Percentiles rank a stretch among this genome's conserved stretches.
phyloP scores from a whole-genome alignment of 352 stramenopile species.

The Globisporangium radiosum region DNA sequence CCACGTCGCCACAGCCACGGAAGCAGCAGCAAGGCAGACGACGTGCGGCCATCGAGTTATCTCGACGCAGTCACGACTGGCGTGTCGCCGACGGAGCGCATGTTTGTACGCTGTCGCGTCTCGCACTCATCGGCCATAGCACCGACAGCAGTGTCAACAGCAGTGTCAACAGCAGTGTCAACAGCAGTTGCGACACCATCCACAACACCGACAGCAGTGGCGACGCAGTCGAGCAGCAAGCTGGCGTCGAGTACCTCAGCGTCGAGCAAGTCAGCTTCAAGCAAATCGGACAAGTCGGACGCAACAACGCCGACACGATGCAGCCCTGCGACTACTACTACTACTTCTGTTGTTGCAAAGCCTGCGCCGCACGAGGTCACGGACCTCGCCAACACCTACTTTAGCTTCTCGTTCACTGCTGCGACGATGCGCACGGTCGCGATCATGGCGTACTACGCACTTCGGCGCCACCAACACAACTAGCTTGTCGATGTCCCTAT shows the following conservation, averaged over 20 bases:
- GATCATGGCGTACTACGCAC: constrained; percentile 12
- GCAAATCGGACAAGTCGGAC: not conserved
- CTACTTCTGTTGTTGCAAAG: not conserved
- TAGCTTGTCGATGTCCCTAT: constrained; percentile 8
- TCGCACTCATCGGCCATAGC: not conserved
- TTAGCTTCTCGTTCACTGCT: constrained; percentile 12
- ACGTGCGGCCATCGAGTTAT: not conserved
- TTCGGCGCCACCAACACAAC: constrained; percentile 42
- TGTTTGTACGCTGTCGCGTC: not conserved
- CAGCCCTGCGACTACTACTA: not conserved
- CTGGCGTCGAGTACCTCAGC: not conserved
- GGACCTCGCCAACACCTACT: constrained; percentile 11
- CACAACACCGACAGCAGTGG: not conserved
- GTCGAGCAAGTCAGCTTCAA: not conserved
- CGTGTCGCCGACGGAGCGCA: not conserved
- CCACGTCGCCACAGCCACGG: not conserved
- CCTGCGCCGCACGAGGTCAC: constrained; percentile 4
- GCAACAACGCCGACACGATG: not conserved
- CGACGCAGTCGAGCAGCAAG: not conserved
- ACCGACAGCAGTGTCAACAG: not conserved
- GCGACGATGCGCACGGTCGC: constrained; percentile 14
- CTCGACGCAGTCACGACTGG: not conserved
- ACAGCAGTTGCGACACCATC: not conserved
- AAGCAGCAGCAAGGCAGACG: constrained; percentile 1
- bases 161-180: too few species aligned